Base-by-base conservation (phyloP, 306 rosid genomes). In the Senna tora region DNA sequence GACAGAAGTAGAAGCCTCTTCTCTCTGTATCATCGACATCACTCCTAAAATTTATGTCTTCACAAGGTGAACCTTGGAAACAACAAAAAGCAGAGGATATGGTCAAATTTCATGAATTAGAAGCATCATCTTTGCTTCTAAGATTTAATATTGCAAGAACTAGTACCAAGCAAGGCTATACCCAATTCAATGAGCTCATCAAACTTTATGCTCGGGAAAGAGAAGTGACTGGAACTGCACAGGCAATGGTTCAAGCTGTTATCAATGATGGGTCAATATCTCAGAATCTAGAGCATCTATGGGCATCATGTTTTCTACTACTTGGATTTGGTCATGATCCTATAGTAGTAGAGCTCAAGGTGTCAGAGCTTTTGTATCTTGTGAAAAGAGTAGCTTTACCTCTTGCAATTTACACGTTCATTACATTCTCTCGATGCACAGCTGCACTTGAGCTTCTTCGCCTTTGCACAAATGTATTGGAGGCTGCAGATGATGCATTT, bases 1-100 rank as follows among this genome's bases (percentile, higher is more conserved):
- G 74, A 96, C 99, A 11, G 99, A 95, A 85, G 84, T 51, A 70
- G 99, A 89, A 33, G 96, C 88, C 77, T 91, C 99, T 73, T 91
- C 99, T 6, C 79, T 89, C 99, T 1, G 96, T 88, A 78, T 91
- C 97, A 84, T 95, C 99, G 49, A 78, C 84, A 71, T 95, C 99
- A 80, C 97, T 92, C 85, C 99, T 86, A 77, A 81, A 95, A 75
- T 83, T 83, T 74, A 96, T 88, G 73, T 95, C 99, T 74, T 95
- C 99, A 71, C 97, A 74, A 33, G 99, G 99, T 56, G 99, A 95
- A 68, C 96, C 89, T 73, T 92, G 99, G 88, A 95, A 87, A 82
- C 99, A 91, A 84, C 92, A 85, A 4, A 68, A 69, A 66, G 73
- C 50, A 78, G 68, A 28, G 32, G 41, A 47, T 32, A 66, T 39